Percentiles rank a stretch among this genome's conserved stretches.
phyloP scores from a whole-genome alignment of 192 early-diverging fungal species.

The Dissophora ornata region DNA sequence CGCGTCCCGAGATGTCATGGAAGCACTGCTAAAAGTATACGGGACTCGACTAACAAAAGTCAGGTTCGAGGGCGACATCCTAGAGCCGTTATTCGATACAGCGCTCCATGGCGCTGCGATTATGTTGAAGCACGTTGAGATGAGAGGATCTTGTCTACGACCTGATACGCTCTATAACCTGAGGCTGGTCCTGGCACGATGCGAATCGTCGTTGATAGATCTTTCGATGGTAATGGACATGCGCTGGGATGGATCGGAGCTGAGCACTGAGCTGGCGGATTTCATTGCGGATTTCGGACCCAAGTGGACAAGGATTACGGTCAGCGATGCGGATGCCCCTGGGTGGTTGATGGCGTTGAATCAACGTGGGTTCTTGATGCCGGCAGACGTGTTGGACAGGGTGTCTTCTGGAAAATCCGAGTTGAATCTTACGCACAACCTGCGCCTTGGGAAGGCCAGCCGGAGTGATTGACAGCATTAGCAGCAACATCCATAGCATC shows the following conservation, averaged over 20 bases:
- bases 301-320: neutral
- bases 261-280: neutral
- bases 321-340: too few species aligned
- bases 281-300: conserved; percentile 2
- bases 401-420: neutral
- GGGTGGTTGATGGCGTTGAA: neutral
- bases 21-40: neutral
- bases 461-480: too few species aligned
- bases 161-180: conserved; percentile 2
- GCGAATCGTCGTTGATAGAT: neutral
- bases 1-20: neutral
- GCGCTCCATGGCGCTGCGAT: neutral
- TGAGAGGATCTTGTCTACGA: neutral
- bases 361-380: neutral
- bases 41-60: neutral
- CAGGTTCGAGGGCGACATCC: neutral
- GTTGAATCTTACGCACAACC: too few species aligned
- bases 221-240: neutral
- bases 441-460: too few species aligned
- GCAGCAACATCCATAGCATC: too few species aligned
- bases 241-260: neutral
- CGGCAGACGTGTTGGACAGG: neutral
- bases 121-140: neutral
- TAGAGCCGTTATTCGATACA: neutral
- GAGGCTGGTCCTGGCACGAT: neutral